Base-by-base conservation (phyloP, 2,329 filamentous ascomycete genomes). In the Falciphora oryzae region DNA sequence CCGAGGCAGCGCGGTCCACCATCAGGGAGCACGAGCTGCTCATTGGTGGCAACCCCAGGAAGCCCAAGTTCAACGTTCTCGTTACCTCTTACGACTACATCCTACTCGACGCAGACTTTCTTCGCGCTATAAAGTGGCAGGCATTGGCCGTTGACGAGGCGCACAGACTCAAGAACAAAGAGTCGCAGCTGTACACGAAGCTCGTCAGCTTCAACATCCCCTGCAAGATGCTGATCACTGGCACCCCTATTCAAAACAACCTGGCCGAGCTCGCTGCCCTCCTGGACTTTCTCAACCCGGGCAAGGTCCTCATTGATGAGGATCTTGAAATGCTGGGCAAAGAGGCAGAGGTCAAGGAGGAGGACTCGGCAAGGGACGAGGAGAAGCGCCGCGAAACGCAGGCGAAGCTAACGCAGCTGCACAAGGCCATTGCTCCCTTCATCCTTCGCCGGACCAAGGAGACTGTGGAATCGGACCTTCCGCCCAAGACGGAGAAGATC, bases 11-110 rank as follows among this genome's bases (percentile, higher is more conserved):
- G 38, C 91, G 96, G 59, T 89, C 83, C 68, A 94, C 93, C 70
- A 96, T 99, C 67, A 88, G 90, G 53, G 92, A 98, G 59, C 89
- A 97, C 71, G 95, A 99, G 75, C 82, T 99, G 58, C 85, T 97
- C 65, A 83, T 92, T 7, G 91, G 96, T 73, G 90, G 90, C 44
- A 97, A 97, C 71, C 84, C 90, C 2, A 92, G 89, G 75, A 93
- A 93, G 74, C 90, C 91, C 67, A 97, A 96, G 75, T 99, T 99
- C 82, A 95, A 99, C 71, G 93, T 97, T n/a, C 83, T 99, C 44
- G 86, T 99, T 66, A 99, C 95, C 1, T 98, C 95, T 0, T 99
- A 99, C 74, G 95, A 99, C 76, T 98, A 96, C 74, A 95, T 97
- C 65, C 83, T 97, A 61, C 86, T 88, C 65, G 95, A 99, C 74